Base-by-base conservation (phyloP, 1,284 basidiomycete species). In the Bjerkandera adusta region DNA sequence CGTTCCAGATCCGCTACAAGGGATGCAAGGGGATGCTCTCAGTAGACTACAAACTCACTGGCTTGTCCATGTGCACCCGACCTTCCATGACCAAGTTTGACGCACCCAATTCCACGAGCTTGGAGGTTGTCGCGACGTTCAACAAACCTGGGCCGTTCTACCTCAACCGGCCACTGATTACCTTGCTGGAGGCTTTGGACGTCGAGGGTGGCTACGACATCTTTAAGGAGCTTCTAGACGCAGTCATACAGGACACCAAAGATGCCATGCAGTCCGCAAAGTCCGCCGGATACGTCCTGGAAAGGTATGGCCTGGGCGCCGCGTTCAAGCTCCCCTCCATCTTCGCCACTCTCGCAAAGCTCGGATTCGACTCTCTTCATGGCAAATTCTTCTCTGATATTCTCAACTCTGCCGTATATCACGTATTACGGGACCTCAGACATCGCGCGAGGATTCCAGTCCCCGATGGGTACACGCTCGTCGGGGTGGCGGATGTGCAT, bases 11-110 rank as follows among this genome's bases (percentile, higher is more conserved):
- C 43, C 76, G 87, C 33, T 83, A 89, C 57, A 62, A 85, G 20
- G 88, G 88, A 8, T 85, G 74, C 59, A 89, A 89, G 61, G 86
- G 85, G 1, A 77, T 89, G 32, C 78, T 89, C 0, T 70, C 67
- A 10, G 68, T 87, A 13, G 83, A 89, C 55, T 59, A 64, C 15
- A 58, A 69, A 39, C 66, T 88, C 29, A 68, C 70, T 41, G 63
- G 69, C 20, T 71, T 78, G 36, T 67, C 68, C 5, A 81, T 90
- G 76, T 69, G 76, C 18, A 54, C 89, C 16, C 70, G 87, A 21
- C 65, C 69, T 4, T 84, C 81, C 0, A 88, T 89, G 85, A 70
- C 70, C 33, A 90, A 90, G 56, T 90, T 89, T 53, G 62, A 71
- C 1, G 73, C 72, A 2, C 70, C 69, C 26, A 70, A 71, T 15